Evolutionary conservation across 148 eudicot genomes (phyloP).

Genomic region (Pouteria glomerata): DNA sequence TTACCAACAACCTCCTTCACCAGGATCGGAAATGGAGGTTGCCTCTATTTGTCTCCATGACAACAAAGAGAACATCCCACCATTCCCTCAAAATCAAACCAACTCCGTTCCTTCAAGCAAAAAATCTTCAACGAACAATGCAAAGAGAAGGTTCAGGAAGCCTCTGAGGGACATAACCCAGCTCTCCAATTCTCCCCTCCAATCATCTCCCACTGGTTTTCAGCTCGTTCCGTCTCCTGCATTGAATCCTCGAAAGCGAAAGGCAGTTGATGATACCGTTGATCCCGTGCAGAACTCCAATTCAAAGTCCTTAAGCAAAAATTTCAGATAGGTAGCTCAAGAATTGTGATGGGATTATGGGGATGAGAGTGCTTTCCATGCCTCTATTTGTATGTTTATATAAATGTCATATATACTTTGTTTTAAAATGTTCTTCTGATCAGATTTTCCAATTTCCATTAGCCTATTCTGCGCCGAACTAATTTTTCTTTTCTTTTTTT

Average conservation of each 20-base stretch:
- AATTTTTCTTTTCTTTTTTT: too few relatives aligned
- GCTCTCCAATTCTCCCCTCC: slow-evolving; percentile 4
- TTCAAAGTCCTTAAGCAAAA: neutral
- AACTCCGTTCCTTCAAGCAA: neutral
- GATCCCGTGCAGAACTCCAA: neutral
- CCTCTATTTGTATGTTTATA: too few relatives aligned
- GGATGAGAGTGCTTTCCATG: too few relatives aligned
- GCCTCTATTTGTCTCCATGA: neutral
- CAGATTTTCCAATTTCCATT: too few relatives aligned
- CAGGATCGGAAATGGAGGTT: slow-evolving; percentile 6
- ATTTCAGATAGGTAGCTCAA: slow-evolving; percentile 16
- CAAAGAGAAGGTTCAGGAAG: slow-evolving; percentile 11
- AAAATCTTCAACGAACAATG: neutral
- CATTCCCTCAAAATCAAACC: neutral
- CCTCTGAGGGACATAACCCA: slow-evolving; percentile 23
- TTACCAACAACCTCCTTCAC: neutral
- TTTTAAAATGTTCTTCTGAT: too few relatives aligned
- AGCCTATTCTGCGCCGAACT: too few relatives aligned
- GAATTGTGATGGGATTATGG: too few relatives aligned
- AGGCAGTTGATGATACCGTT: neutral
- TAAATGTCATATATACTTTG: too few relatives aligned
- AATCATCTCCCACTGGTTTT: neutral
- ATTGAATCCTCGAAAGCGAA: slow-evolving; percentile 3
- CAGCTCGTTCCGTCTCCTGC: neutral
- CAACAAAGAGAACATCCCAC: slow-evolving; percentile 18